Percentiles rank a stretch among this genome's conserved stretches.
These are phyloP conservation scores for Leccinum disarticulatum DNA, from an alignment of 768 basidiomycete genomes.

Conservation along the genomic window DNA sequence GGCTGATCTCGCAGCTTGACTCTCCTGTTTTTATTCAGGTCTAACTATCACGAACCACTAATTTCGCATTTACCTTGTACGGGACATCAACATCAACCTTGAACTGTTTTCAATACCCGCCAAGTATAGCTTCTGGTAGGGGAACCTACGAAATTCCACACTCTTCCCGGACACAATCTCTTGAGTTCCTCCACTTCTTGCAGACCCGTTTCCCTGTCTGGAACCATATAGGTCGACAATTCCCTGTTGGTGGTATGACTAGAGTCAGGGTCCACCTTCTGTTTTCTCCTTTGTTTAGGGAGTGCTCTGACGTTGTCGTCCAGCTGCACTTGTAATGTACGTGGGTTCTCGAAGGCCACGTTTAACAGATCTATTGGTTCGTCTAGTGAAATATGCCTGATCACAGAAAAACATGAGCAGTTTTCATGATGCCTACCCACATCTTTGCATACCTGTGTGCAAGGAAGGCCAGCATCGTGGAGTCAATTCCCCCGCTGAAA, in stretches of 20 bases:
- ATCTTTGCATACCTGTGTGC: slow-evolving; percentile 59
- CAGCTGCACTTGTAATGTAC: slow-evolving; percentile 55
- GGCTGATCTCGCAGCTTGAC: slow-evolving; percentile 48
- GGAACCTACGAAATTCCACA: slow-evolving; percentile 82
- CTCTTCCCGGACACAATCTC: slow-evolving; percentile 69
- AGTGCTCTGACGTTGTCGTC: slow-evolving; percentile 47
- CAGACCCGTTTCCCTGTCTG: slow-evolving; percentile 83
- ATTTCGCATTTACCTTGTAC: slow-evolving; percentile 53
- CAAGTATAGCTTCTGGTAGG: neutral
- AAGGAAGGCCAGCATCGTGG: slow-evolving; percentile 76
- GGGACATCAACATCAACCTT: slow-evolving; percentile 87
- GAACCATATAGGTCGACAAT: slow-evolving; percentile 64
- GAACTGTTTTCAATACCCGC: slow-evolving; percentile 1
- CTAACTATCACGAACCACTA: neutral
- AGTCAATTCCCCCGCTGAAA: slow-evolving; percentile 97
- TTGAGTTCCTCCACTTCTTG: slow-evolving; percentile 77
- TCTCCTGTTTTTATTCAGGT: slow-evolving; percentile 50
- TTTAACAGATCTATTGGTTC: slow-evolving; percentile 93
- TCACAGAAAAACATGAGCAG: slow-evolving; percentile 2
- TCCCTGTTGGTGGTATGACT: slow-evolving; percentile 12
- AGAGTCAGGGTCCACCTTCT: slow-evolving; percentile 8
- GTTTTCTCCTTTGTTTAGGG: slow-evolving; percentile 45
- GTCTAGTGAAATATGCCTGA: slow-evolving; percentile 65
- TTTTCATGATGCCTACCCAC: neutral
- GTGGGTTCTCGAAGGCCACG: slow-evolving; percentile 95